These are phyloP conservation scores for Aureococcus anophagefferens DNA, from an alignment of 108 stramenopile species.

Conservation along the genomic window DNA sequence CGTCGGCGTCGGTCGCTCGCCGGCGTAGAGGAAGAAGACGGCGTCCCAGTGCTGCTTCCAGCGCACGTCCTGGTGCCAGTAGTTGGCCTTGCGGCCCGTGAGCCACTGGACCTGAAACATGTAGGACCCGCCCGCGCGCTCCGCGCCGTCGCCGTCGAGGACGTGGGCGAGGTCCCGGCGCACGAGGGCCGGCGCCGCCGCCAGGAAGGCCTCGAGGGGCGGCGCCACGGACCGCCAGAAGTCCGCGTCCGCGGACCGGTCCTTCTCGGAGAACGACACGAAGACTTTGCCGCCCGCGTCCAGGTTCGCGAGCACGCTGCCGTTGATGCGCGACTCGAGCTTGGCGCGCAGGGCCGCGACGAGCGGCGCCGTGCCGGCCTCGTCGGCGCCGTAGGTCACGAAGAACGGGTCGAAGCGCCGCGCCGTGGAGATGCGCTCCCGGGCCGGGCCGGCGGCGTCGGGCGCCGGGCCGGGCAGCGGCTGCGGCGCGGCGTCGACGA, in stretches of 20 bases:
- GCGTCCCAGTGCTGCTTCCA: neutral
- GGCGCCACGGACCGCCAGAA: neutral
- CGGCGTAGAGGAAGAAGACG: neutral
- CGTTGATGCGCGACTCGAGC: neutral
- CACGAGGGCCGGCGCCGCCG: neutral
- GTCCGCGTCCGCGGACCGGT: neutral
- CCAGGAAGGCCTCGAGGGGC: neutral
- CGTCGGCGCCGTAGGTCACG: neutral
- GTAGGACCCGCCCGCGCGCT: neutral
- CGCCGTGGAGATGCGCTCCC: too few relatives aligned
- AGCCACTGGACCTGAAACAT: constrained; percentile 1
- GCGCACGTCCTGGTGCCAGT: constrained; percentile 1
- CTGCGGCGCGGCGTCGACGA: too few relatives aligned
- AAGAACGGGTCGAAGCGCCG: neutral
- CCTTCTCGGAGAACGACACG: neutral
- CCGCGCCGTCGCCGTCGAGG: neutral
- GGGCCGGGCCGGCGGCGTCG: too few relatives aligned
- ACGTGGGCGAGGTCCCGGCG: neutral
- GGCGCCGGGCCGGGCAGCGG: too few relatives aligned
- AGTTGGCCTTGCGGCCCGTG: neutral
- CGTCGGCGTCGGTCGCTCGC: neutral
- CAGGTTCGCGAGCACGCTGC: neutral
- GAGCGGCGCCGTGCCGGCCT: neutral
- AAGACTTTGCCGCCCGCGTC: neutral
- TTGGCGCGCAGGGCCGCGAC: neutral